Percentiles rank a stretch among this genome's conserved stretches.
phyloP scores from a whole-genome alignment of 2,329 filamentous ascomycete species.

The Parascedosporium putredinis region DNA sequence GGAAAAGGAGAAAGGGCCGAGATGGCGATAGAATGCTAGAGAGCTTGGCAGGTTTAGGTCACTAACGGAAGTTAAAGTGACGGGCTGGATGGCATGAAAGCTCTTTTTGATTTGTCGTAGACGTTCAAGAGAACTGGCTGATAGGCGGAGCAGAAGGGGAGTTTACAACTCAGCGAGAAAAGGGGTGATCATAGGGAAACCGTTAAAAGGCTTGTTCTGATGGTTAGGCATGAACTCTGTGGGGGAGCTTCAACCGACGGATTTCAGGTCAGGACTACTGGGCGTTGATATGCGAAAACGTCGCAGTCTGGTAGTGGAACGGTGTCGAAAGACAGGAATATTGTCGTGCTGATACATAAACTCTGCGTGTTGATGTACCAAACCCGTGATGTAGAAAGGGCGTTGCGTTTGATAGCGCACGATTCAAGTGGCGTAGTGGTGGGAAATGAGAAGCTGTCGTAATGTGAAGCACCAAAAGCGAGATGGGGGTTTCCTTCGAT shows the following conservation, averaged over 20 bases:
- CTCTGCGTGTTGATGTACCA: constrained; percentile 37
- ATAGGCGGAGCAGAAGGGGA: constrained; percentile 24
- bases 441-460: background rate
- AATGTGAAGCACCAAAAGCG: background rate
- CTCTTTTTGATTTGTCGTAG: constrained; percentile 27
- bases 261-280: constrained; percentile 80
- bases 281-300: constrained; percentile 93
- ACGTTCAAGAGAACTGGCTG: constrained; percentile 19
- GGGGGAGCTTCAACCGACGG: constrained; percentile 69
- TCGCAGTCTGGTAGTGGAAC: constrained; percentile 90
- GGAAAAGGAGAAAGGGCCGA: background rate
- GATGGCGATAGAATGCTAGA: too few relatives aligned
- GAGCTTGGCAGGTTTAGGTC: too few relatives aligned
- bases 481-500: background rate
- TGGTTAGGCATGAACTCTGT: constrained; percentile 48
- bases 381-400: background rate
- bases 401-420: background rate
- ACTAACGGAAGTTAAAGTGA: constrained; percentile 10
- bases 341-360: constrained; percentile 99
- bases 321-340: constrained; percentile 86
- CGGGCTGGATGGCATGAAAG: constrained; percentile 20
- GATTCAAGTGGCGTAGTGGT: background rate
- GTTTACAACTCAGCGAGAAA: constrained; percentile 45
- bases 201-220: constrained; percentile 36
- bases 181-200: constrained; percentile 46